A percentile compares a stretch with the other conserved stretches of the same genome.
Evolutionary conservation across 192 early-diverging fungal species (phyloP).

Genomic region (Backusella morwellensis): DNA sequence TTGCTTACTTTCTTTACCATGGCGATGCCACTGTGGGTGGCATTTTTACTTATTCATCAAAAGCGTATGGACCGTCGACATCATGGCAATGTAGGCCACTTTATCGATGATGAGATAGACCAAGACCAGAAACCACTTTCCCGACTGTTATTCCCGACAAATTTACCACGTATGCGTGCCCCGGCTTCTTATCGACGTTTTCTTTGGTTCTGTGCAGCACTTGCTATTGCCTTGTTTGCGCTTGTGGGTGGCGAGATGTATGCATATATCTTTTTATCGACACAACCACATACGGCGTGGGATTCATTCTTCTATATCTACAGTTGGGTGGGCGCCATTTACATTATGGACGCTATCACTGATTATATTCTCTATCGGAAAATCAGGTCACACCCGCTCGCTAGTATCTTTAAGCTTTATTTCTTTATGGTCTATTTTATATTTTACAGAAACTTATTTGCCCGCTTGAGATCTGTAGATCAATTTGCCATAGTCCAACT

Average conservation of each 20-base stretch:
- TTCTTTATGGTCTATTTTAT: constrained; percentile 83
- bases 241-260: constrained; percentile 69
- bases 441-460: constrained; percentile 78
- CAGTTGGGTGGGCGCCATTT: constrained; percentile 68
- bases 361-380: constrained; percentile 63
- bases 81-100: not conserved
- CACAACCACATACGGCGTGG: constrained; percentile 53
- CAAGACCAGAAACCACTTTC: constrained; percentile 5
- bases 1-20: constrained; percentile 69
- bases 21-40: constrained; percentile 65
- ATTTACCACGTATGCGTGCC: constrained; percentile 59
- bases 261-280: constrained; percentile 59
- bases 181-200: constrained; percentile 73
- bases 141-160: constrained; percentile 42
- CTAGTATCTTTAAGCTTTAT: constrained; percentile 70
- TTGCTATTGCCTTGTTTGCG: constrained; percentile 65
- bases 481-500: constrained; percentile 67
- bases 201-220: constrained; percentile 72
- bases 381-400: constrained; percentile 65
- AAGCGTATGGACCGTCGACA: constrained; percentile 39
- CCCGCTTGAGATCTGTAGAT: constrained; percentile 62
- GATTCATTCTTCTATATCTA: constrained; percentile 74
- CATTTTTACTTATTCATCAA: constrained; percentile 54
- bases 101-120: not conserved
- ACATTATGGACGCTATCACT: constrained; percentile 62